Conservation (phyloP, 768 basidiomycete species). For the Vararia minispora region DNA sequence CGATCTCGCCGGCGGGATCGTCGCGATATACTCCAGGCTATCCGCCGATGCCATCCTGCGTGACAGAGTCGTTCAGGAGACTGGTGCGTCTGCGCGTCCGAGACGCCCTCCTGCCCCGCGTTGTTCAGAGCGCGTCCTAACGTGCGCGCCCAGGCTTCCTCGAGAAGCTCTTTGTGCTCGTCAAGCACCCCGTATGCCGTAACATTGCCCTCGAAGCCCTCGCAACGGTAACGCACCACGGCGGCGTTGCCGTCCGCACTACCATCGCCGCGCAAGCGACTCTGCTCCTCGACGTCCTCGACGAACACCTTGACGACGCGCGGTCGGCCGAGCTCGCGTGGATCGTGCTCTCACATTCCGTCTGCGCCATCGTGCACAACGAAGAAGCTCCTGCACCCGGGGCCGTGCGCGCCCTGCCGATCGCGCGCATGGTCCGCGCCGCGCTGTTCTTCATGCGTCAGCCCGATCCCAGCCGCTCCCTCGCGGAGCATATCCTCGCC, state of each 20-base stretch:
- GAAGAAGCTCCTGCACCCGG: constrained; percentile 26
- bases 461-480: constrained; percentile 28
- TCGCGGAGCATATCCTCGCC: constrained; percentile 41
- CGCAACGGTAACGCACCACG: constrained; percentile 1
- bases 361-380: constrained; percentile 32
- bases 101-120: background rate
- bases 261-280: constrained; percentile 34
- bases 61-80: constrained; percentile 43
- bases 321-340: constrained; percentile 39
- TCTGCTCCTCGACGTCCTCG: constrained; percentile 32
- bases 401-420: constrained; percentile 29
- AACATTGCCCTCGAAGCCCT: constrained; percentile 4
- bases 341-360: constrained; percentile 39
- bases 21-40: constrained; percentile 56
- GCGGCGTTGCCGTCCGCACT: background rate
- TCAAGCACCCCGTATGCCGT: background rate
- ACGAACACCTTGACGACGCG: constrained; percentile 39
- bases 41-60: constrained; percentile 47
- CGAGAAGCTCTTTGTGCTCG: background rate
- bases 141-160: constrained; percentile 1
- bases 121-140: background rate
- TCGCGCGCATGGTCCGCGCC: constrained; percentile 21
- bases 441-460: constrained; percentile 35
- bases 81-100: constrained; percentile 24
- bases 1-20: constrained; percentile 36